Percentiles rank a stretch among this genome's conserved stretches.
Conservation (phyloP, 805 yeast genomes). For the Lipomyces yamadae region DNA sequence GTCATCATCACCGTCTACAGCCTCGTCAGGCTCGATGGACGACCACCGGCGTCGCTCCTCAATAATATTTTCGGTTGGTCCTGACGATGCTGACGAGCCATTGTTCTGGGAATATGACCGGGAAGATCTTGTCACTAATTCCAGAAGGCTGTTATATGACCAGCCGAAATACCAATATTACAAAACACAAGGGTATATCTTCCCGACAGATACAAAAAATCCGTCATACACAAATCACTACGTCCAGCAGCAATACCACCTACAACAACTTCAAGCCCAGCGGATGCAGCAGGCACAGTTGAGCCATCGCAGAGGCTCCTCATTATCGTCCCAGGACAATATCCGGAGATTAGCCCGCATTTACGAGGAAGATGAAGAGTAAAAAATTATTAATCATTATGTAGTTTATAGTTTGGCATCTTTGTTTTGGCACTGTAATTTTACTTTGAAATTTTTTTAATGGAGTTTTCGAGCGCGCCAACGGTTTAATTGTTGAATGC, state of each 20-base stretch:
- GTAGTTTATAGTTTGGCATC: not conserved
- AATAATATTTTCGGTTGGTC: conserved; percentile 8
- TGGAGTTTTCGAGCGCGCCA: too few species aligned
- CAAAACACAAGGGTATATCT: not conserved
- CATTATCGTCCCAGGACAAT: conserved; percentile 19
- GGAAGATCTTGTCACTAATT: not conserved
- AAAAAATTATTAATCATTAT: not conserved
- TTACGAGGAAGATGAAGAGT: conserved; percentile 27
- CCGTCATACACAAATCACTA: not conserved
- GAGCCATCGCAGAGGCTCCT: conserved; percentile 21
- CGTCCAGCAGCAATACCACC: conserved; percentile 13
- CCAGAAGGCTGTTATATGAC: conserved; percentile 5
- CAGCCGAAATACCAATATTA: not conserved
- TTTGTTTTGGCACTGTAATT: not conserved
- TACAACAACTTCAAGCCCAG: conserved; percentile 1
- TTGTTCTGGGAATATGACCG: conserved; percentile 20
- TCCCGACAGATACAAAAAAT: conserved; percentile 12
- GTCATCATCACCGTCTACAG: conserved; percentile 1
- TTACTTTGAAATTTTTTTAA: not conserved
- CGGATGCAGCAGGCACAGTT: not conserved
- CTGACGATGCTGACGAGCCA: conserved; percentile 9
- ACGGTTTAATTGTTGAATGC: too few species aligned
- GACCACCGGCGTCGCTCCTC: conserved; percentile 14
- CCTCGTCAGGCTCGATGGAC: not conserved
- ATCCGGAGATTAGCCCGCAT: conserved; percentile 21